These are phyloP conservation scores for Melanogaster broomeanus DNA, from an alignment of 768 basidiomycete genomes.

Conservation along the genomic window DNA sequence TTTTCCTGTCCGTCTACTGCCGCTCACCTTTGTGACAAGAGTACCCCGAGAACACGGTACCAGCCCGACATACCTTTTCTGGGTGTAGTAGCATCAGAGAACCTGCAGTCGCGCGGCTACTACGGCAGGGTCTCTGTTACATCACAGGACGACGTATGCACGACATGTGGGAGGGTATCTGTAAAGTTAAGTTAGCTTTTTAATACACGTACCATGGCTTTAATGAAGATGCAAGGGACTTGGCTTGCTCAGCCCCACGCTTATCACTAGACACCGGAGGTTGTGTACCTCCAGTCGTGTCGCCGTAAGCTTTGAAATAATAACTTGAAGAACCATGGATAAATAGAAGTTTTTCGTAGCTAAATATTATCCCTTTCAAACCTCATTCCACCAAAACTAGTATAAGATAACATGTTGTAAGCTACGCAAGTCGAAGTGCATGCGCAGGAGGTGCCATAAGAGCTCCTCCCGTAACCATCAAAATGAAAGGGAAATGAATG, in stretches of 20 bases:
- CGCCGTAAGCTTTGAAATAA: constrained; percentile 25
- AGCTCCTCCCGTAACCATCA: constrained; percentile 3
- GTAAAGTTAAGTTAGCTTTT: constrained; percentile 35
- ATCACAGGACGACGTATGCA: constrained; percentile 23
- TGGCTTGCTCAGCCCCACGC: background rate
- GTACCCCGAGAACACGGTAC: constrained; percentile 13
- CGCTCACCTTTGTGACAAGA: constrained; percentile 9
- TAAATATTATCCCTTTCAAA: background rate
- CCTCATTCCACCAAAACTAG: background rate
- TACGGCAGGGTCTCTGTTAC: constrained; percentile 15
- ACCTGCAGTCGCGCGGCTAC: constrained; percentile 20
- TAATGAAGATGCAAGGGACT: constrained; percentile 14
- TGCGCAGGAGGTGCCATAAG: background rate
- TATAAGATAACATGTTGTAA: background rate
- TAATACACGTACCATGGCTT: background rate
- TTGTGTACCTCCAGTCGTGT: constrained; percentile 25
- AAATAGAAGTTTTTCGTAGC: constrained; percentile 4
- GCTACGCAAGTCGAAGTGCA: background rate
- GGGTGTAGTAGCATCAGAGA: constrained; percentile 9
- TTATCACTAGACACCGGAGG: no score
- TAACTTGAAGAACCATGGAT: background rate
- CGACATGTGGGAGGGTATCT: constrained; percentile 9
- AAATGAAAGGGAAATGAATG: constrained; percentile 18
- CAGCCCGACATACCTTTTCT: constrained; percentile 17
- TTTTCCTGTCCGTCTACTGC: constrained; percentile 21